Conservation (phyloP, 805 yeast genomes). For the Starmerella floris region DNA sequence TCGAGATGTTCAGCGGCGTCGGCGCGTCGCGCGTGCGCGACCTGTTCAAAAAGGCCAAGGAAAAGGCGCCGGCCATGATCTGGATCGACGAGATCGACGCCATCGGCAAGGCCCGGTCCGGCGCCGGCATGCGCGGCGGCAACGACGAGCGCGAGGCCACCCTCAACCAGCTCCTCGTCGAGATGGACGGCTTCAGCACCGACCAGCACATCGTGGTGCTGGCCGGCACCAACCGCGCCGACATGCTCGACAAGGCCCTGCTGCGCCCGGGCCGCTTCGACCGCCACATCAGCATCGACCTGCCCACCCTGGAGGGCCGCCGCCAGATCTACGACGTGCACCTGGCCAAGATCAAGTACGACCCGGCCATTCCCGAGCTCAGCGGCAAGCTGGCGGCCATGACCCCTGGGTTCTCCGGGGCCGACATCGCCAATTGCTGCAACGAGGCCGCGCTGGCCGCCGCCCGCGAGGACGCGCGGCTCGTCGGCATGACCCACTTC, state of each 20-base stretch:
- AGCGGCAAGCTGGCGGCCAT: slow-evolving; percentile 79
- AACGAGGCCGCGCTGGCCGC: slow-evolving; percentile 91
- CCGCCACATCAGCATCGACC: slow-evolving; percentile 73
- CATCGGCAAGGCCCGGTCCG: slow-evolving; percentile 68
- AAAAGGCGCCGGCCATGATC: slow-evolving; percentile 78
- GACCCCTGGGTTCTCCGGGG: slow-evolving; percentile 94
- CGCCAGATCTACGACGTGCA: slow-evolving; percentile 77
- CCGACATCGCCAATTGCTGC: slow-evolving; percentile 89
- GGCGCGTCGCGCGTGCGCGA: slow-evolving; percentile 94
- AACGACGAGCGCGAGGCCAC: slow-evolving; percentile 92
- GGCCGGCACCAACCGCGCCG: slow-evolving; percentile 91
- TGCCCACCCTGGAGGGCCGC: slow-evolving; percentile 82
- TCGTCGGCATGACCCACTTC: slow-evolving; percentile 58
- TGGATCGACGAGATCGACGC: slow-evolving; percentile 95
- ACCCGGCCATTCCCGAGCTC: slow-evolving; percentile 42
- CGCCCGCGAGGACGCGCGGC: slow-evolving; percentile 56
- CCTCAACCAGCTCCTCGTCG: slow-evolving; percentile 79
- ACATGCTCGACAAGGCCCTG: slow-evolving; percentile 76
- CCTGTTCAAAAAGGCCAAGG: slow-evolving; percentile 76
- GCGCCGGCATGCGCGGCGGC: slow-evolving; percentile 46
- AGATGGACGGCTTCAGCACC: slow-evolving; percentile 89
- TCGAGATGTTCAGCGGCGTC: slow-evolving; percentile 95
- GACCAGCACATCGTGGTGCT: slow-evolving; percentile 82
- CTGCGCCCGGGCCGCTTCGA: slow-evolving; percentile 93
- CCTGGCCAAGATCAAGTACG: slow-evolving; percentile 41